These are phyloP conservation scores for Phytophthora cajani DNA, from an alignment of 352 stramenopile species.

Conservation along the genomic window DNA sequence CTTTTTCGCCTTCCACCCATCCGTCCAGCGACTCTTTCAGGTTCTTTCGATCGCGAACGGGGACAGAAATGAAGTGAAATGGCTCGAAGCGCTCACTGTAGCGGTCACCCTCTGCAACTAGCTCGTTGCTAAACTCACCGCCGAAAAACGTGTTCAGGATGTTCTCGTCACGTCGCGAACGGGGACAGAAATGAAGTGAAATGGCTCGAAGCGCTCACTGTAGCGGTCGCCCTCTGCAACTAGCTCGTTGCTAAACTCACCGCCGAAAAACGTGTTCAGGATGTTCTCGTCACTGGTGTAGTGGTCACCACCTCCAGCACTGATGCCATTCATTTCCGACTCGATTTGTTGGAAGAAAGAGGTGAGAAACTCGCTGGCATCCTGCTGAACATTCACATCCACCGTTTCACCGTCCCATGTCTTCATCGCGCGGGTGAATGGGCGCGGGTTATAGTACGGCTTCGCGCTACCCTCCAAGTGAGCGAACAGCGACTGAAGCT, in stretches of 20 bases:
- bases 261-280: slow-evolving; percentile 88
- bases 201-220: slow-evolving; percentile 90
- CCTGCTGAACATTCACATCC: slow-evolving; percentile 92
- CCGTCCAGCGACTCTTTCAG: slow-evolving; percentile 85
- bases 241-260: slow-evolving; percentile 93
- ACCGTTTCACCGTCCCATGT: slow-evolving; percentile 90
- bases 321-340: slow-evolving; percentile 88
- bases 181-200: slow-evolving; percentile 92
- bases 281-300: slow-evolving; percentile 74
- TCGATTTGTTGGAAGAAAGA: slow-evolving; percentile 95
- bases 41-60: slow-evolving; percentile 88
- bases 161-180: slow-evolving; percentile 83
- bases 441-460: slow-evolving; percentile 83
- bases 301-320: slow-evolving; percentile 32
- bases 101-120: slow-evolving; percentile 85
- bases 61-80: slow-evolving; percentile 92
- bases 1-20: slow-evolving; percentile 91
- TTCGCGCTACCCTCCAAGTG: slow-evolving; percentile 89
- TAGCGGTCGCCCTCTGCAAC: slow-evolving; percentile 87
- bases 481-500: slow-evolving; percentile 92
- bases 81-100: slow-evolving; percentile 91
- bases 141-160: slow-evolving; percentile 90
- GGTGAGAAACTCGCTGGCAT: slow-evolving; percentile 93
- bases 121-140: slow-evolving; percentile 92
- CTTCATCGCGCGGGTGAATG: slow-evolving; percentile 84